phyloP scores from a whole-genome alignment of 2,329 filamentous ascomycete genomes.

The Colletotrichum shisoi region DNA sequence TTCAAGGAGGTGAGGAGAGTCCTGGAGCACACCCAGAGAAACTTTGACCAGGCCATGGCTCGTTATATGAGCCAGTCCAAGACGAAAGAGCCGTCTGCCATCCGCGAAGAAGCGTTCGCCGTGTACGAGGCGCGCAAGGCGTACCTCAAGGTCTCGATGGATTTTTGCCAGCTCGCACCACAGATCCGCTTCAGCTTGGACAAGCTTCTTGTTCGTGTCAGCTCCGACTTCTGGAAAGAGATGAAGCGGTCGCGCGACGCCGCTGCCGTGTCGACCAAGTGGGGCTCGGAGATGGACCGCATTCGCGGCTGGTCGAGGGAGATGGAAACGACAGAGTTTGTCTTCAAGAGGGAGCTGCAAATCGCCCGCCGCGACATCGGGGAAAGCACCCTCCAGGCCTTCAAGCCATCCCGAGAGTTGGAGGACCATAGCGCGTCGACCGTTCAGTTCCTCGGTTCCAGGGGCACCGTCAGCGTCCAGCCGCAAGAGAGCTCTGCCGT shows the following conservation, averaged over 20 bases:
- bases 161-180: constrained; percentile 88
- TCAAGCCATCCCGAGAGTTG: constrained; percentile 86
- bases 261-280: constrained; percentile 69
- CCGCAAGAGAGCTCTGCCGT: constrained; percentile 59
- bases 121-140: constrained; percentile 90
- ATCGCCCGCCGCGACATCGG: constrained; percentile 82
- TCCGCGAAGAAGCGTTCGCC: constrained; percentile 94
- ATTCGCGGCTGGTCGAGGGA: constrained; percentile 92
- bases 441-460: constrained; percentile 82
- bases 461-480: constrained; percentile 70
- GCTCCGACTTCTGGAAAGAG: constrained; percentile 87
- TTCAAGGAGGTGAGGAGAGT: constrained; percentile 85
- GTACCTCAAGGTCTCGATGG: constrained; percentile 91
- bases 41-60: constrained; percentile 81
- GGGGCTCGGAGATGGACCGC: constrained; percentile 84
- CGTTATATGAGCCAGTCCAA: constrained; percentile 87
- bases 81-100: constrained; percentile 87
- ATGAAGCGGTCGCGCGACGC: constrained; percentile 76
- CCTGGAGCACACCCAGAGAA: constrained; percentile 82
- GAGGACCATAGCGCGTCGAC: constrained; percentile 93
- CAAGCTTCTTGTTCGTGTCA: constrained; percentile 83
- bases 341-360: constrained; percentile 83
- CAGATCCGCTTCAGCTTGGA: constrained; percentile 86
- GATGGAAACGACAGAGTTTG: constrained; percentile 87
- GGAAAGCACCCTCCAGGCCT: constrained; percentile 73